These are phyloP conservation scores for Trichosporon sp. DNA, from an alignment of 1,284 basidiomycete species.

Conservation along the genomic window DNA sequence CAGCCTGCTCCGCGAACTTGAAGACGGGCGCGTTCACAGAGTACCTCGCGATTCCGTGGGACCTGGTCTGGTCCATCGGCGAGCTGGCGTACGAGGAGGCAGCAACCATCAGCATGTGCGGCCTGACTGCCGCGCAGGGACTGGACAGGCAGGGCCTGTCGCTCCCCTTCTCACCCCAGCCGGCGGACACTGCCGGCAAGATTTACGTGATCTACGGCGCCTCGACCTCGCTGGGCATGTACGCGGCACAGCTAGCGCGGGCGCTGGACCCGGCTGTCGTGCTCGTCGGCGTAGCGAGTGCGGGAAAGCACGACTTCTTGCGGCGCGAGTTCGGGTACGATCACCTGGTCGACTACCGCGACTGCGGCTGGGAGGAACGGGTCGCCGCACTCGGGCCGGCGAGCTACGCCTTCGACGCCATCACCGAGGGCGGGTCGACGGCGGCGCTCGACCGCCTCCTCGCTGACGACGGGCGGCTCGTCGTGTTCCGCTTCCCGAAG, in stretches of 20 bases:
- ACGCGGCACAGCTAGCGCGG: slow-evolving; percentile 12
- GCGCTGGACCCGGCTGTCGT: not conserved
- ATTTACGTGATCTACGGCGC: slow-evolving; percentile 13
- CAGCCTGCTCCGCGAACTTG: slow-evolving; percentile 12
- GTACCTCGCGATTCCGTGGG: slow-evolving; percentile 1
- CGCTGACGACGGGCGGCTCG: not conserved
- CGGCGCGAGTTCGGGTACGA: not conserved
- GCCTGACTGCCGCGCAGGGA: slow-evolving; percentile 17
- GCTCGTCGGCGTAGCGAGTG: slow-evolving; percentile 6
- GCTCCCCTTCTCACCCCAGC: not conserved
- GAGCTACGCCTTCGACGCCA: not conserved
- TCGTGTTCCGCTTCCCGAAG: not conserved
- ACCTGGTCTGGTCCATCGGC: slow-evolving; percentile 11
- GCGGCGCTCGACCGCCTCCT: slow-evolving; percentile 2
- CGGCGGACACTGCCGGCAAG: not conserved
- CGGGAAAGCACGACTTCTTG: not conserved
- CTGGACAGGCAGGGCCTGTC: slow-evolving; percentile 11
- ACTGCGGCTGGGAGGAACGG: not conserved
- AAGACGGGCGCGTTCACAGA: slow-evolving; percentile 15
- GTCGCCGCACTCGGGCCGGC: not conserved
- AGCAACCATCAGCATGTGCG: slow-evolving; percentile 14
- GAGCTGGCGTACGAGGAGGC: not conserved
- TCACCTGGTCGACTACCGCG: slow-evolving; percentile 10
- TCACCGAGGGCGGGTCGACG: not conserved
- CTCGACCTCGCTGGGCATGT: slow-evolving; percentile 11